Percentiles rank a stretch among this genome's conserved stretches.
Conservation (phyloP, 2,329 filamentous ascomycete genomes). For the Fusarium succisae region DNA sequence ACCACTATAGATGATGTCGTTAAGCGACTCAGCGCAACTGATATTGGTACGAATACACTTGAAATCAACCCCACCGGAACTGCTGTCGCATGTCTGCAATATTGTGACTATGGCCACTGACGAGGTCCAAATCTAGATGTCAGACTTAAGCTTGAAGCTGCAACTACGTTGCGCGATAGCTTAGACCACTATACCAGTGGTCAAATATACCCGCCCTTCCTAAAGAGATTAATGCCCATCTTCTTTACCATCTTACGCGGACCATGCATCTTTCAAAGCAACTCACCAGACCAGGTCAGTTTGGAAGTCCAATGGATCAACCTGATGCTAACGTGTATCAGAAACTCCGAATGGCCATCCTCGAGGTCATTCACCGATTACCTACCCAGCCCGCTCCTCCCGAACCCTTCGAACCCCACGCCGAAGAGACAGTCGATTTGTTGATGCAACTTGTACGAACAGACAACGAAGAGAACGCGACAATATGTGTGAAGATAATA, state of each 20-base stretch:
- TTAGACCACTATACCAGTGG: slow-evolving; percentile 88
- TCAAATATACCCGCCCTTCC: slow-evolving; percentile 79
- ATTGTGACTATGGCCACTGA: slow-evolving; percentile 3
- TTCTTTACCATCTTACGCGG: slow-evolving; percentile 87
- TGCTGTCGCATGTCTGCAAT: slow-evolving; percentile 32
- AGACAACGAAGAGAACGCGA: slow-evolving; percentile 98
- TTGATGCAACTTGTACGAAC: slow-evolving; percentile 87
- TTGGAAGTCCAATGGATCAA: not conserved
- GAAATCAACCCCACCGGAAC: slow-evolving; percentile 13
- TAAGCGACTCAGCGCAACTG: slow-evolving; percentile 65
- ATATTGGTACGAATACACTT: slow-evolving; percentile 57
- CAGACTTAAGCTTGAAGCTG: slow-evolving; percentile 82
- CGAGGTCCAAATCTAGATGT: slow-evolving; percentile 66
- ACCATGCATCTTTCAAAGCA: slow-evolving; percentile 89
- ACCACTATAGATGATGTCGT: slow-evolving; percentile 71
- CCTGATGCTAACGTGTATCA: slow-evolving; percentile 47
- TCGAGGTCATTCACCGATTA: slow-evolving; percentile 93
- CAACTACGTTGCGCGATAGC: slow-evolving; percentile 87
- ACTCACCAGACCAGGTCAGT: slow-evolving; percentile 85
- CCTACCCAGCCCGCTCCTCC: slow-evolving; percentile 74
- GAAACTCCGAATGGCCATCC: slow-evolving; percentile 90
- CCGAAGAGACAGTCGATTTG: slow-evolving; percentile 87
- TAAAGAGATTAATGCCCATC: slow-evolving; percentile 88
- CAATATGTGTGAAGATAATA: slow-evolving; percentile 97
- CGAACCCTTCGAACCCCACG: slow-evolving; percentile 88